Percentiles rank a stretch among this genome's conserved stretches.
Conservation (phyloP, 202 grass and related monocot species). For the Setaria viridis region DNA sequence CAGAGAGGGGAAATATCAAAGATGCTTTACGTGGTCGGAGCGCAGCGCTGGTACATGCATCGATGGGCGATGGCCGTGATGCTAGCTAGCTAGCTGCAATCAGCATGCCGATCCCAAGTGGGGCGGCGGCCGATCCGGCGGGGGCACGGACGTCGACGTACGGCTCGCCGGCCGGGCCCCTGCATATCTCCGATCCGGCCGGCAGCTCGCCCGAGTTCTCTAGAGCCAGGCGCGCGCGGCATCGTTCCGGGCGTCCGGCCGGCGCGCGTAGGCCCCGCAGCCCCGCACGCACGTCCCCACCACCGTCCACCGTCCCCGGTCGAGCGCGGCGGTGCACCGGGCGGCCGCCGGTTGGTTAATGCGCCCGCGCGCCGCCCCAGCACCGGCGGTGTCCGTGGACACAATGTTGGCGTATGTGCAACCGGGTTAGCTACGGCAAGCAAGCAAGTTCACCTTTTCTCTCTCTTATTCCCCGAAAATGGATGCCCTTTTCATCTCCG, state of each 20-base stretch:
- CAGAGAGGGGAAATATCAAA: not conserved
- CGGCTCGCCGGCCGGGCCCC: not conserved
- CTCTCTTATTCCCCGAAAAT: constrained; percentile 24
- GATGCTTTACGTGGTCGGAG: not conserved
- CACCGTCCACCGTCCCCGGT: not conserved
- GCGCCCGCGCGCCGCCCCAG: constrained; percentile 21
- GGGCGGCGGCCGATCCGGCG: constrained; percentile 25
- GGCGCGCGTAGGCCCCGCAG: not conserved
- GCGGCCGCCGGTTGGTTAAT: constrained; percentile 3
- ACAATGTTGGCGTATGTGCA: not conserved
- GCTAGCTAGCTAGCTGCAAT: constrained; percentile 4
- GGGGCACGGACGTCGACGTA: constrained; percentile 30
- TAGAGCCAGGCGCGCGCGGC: constrained; percentile 3
- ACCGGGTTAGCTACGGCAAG: constrained; percentile 17
- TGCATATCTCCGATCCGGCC: not conserved
- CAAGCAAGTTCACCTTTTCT: not conserved
- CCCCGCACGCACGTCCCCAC: not conserved
- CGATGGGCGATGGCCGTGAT: not conserved
- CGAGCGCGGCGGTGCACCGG: not conserved
- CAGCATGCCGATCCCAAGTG: constrained; percentile 1
- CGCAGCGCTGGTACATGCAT: not conserved
- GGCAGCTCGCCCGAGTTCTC: not conserved
- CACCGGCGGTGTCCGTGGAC: not conserved
- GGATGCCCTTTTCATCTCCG: constrained; percentile 36
- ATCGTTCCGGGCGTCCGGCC: not conserved